phyloP scores from a whole-genome alignment of 176 grass and related monocot species.

The Themeda triandra region DNA sequence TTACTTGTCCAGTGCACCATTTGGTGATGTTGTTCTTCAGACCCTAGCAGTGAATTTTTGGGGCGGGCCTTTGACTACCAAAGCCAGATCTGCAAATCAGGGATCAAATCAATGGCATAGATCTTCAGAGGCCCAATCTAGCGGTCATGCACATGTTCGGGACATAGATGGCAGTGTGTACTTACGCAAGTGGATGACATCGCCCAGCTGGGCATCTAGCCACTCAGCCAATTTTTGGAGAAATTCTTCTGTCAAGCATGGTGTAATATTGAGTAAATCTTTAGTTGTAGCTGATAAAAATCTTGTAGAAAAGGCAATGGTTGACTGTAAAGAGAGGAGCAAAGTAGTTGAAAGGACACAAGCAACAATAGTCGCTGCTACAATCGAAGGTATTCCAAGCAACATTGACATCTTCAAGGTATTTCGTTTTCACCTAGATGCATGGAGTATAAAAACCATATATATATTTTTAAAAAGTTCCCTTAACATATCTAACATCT shows the following conservation, averaged over 20 bases:
- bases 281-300: slow-evolving; percentile 85
- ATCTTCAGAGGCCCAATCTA: slow-evolving; percentile 60
- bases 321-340: slow-evolving; percentile 78
- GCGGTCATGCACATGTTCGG: slow-evolving; percentile 46
- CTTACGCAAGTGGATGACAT: slow-evolving; percentile 89
- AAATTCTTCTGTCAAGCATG: slow-evolving; percentile 62
- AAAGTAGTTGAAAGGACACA: slow-evolving; percentile 76
- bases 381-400: slow-evolving; percentile 96
- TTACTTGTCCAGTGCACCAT: slow-evolving; percentile 63
- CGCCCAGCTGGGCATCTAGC: slow-evolving; percentile 69
- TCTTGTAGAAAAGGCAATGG: slow-evolving; percentile 75
- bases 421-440: slow-evolving; percentile 24
- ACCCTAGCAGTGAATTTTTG: slow-evolving; percentile 87
- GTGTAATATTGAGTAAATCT: slow-evolving; percentile 81
- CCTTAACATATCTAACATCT: background rate
- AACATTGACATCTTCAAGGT: slow-evolving; percentile 99
- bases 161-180: slow-evolving; percentile 93
- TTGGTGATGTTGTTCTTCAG: slow-evolving; percentile 86
- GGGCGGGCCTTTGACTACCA: slow-evolving; percentile 69
- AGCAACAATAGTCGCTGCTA: slow-evolving; percentile 91
- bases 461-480: background rate
- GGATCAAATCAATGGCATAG: slow-evolving; percentile 39
- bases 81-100: slow-evolving; percentile 45
- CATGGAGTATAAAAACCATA: background rate
- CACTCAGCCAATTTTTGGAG: slow-evolving; percentile 79